A percentile compares a stretch with the other conserved stretches of the same genome.
Evolutionary conservation across 2,329 filamentous ascomycete genomes (phyloP).

Genomic region (Chaetothyriales sp.): DNA sequence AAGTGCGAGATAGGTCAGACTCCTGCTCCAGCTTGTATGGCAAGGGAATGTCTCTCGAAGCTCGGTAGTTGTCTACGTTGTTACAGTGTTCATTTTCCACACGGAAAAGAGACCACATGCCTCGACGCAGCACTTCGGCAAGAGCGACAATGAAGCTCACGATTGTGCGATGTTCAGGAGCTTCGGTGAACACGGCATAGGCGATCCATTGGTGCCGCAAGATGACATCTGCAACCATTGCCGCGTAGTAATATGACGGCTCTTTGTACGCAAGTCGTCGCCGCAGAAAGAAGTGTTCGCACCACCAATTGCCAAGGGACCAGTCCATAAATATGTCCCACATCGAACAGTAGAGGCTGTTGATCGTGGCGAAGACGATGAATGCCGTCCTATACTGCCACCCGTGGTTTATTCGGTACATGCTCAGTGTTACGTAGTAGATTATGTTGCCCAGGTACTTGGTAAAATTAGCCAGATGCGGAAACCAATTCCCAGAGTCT

Average conservation of each 20-base stretch:
- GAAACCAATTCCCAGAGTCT: slow-evolving; percentile 77
- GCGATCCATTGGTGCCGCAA: slow-evolving; percentile 91
- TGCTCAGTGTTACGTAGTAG: slow-evolving; percentile 61
- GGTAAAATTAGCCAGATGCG: slow-evolving; percentile 79
- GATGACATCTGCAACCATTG: slow-evolving; percentile 71
- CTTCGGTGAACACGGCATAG: slow-evolving; percentile 68
- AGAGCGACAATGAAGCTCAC: slow-evolving; percentile 68
- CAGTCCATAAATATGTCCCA: slow-evolving; percentile 98
- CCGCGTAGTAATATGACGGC: slow-evolving; percentile 70
- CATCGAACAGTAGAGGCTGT: slow-evolving; percentile 68
- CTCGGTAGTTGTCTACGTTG: slow-evolving; percentile 81
- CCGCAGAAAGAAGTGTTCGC: slow-evolving; percentile 55
- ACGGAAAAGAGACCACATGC: slow-evolving; percentile 82
- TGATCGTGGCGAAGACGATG: slow-evolving; percentile 66
- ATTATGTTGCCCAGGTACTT: slow-evolving; percentile 82
- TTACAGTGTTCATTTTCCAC: slow-evolving; percentile 97
- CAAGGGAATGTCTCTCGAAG: slow-evolving; percentile 71
- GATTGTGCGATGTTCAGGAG: slow-evolving; percentile 69
- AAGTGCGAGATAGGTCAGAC: not conserved
- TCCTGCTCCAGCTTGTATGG: slow-evolving; percentile 44
- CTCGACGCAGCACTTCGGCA: slow-evolving; percentile 68
- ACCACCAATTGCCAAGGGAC: slow-evolving; percentile 67
- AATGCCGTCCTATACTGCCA: slow-evolving; percentile 54
- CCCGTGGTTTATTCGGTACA: slow-evolving; percentile 60
- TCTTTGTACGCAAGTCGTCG: slow-evolving; percentile 67